These are phyloP conservation scores for Carex littledalei DNA, from an alignment of 176 grass and related monocot species.

Conservation along the genomic window DNA sequence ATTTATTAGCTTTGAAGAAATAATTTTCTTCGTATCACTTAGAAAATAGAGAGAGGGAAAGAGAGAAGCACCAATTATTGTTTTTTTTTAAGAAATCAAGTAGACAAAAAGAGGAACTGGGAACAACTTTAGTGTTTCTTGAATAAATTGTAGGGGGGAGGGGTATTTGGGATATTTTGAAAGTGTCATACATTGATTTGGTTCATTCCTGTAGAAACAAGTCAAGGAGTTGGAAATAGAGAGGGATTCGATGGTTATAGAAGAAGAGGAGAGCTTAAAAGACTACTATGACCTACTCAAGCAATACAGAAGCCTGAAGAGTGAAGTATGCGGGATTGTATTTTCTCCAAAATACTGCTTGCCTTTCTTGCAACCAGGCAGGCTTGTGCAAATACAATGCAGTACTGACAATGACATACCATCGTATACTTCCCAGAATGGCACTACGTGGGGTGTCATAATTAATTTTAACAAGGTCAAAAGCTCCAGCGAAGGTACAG, in stretches of 20 bases:
- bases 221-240: slow-evolving; percentile 78
- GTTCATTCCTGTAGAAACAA: slow-evolving; percentile 60
- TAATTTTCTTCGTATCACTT: background rate
- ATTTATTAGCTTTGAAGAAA: background rate
- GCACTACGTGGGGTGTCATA: slow-evolving; percentile 59
- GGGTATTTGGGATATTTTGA: background rate
- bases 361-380: slow-evolving; percentile 87
- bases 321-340: slow-evolving; percentile 62
- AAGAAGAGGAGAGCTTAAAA: slow-evolving; percentile 83
- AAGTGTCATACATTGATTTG: background rate
- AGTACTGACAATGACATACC: slow-evolving; percentile 36
- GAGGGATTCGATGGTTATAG: slow-evolving; percentile 85
- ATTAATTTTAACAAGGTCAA: slow-evolving; percentile 90
- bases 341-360: slow-evolving; percentile 83
- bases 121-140: background rate
- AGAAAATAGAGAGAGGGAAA: background rate
- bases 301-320: slow-evolving; percentile 73
- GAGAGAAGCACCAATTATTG: background rate
- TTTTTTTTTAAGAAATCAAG: background rate
- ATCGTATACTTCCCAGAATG: slow-evolving; percentile 46
- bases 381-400: slow-evolving; percentile 53
- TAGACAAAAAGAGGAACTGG: background rate
- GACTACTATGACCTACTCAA: slow-evolving; percentile 85
- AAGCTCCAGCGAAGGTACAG: slow-evolving; percentile 57
- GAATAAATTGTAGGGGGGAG: background rate